Evolutionary conservation across 2,329 filamentous ascomycete species (phyloP).

Genomic region (Fusarium nelsonii): DNA sequence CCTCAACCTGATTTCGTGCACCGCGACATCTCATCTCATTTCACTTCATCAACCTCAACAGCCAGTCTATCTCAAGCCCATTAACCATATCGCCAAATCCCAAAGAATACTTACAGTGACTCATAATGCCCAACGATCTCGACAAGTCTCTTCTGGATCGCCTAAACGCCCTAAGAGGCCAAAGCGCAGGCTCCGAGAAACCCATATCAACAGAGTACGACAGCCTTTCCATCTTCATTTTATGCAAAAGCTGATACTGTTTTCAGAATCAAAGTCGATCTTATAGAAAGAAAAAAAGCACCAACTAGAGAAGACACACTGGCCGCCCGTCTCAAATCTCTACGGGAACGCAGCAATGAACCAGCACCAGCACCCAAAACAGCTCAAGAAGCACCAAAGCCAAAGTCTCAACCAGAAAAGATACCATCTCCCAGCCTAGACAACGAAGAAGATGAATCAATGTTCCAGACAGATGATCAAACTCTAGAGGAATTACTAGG

Average conservation of each 20-base stretch:
- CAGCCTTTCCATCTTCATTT: background rate
- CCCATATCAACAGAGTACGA: slow-evolving; percentile 58
- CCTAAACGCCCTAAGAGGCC: slow-evolving; percentile 63
- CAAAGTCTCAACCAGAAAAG: slow-evolving; percentile 11
- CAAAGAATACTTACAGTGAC: rapidly evolving
- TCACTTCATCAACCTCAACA: slow-evolving; percentile 11
- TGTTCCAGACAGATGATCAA: slow-evolving; percentile 64
- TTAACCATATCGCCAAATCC: no score
- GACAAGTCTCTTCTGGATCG: slow-evolving; percentile 66
- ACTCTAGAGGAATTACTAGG: slow-evolving; percentile 65
- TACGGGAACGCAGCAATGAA: slow-evolving; percentile 58
- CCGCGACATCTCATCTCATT: slow-evolving; percentile 3
- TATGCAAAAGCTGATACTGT: background rate
- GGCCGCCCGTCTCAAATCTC: slow-evolving; percentile 63
- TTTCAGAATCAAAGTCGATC: slow-evolving; percentile 49
- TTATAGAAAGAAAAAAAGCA: slow-evolving; percentile 58
- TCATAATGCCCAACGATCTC: slow-evolving; percentile 51
- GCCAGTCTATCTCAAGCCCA: background rate
- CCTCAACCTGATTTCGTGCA: slow-evolving; percentile 6
- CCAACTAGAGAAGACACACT: slow-evolving; percentile 64
- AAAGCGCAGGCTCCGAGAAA: slow-evolving; percentile 53
- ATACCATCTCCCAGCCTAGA: slow-evolving; percentile 16
- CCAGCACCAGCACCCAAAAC: slow-evolving; percentile 34
- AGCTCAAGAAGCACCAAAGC: background rate
- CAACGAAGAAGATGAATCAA: slow-evolving; percentile 54